phyloP scores from a whole-genome alignment of 2,329 filamentous ascomycete genomes.

The Paecilomyces variotii region DNA sequence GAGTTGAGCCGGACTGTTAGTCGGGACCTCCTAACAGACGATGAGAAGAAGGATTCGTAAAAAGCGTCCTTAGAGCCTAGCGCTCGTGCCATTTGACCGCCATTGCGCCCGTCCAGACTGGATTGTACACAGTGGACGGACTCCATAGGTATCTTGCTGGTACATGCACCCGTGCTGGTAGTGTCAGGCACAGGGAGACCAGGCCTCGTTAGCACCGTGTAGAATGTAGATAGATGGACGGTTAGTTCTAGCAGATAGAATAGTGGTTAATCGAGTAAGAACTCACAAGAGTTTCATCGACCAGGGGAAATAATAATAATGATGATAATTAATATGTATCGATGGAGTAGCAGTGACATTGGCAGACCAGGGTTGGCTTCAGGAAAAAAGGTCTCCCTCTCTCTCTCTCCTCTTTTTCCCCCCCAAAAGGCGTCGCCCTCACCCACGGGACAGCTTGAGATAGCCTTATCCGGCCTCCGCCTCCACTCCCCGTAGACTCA shows the following conservation, averaged over 20 bases:
- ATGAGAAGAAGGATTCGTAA: not conserved
- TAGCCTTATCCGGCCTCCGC: slow-evolving; percentile 12
- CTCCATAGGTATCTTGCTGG: not conserved
- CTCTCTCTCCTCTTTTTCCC: too few relatives aligned
- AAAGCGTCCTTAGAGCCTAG: not conserved
- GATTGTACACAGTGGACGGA: not conserved
- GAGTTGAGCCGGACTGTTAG: not conserved
- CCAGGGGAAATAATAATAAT: not conserved
- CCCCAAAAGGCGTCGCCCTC: not conserved
- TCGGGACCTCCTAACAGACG: not conserved
- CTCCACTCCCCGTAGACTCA: slow-evolving; percentile 3
- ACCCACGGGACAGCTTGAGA: not conserved
- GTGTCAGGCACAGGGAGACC: not conserved
- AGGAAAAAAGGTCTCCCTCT: not conserved
- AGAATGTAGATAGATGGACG: not conserved
- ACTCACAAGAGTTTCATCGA: not conserved
- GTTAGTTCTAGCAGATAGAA: not conserved
- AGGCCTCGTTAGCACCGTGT: not conserved
- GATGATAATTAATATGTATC: not conserved
- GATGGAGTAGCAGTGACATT: not conserved
- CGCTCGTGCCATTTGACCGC: not conserved
- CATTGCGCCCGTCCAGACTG: not conserved
- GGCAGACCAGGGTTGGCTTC: not conserved
- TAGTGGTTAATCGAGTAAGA: not conserved
- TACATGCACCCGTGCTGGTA: not conserved